phyloP scores from a whole-genome alignment of 2,329 filamentous ascomycete species.

The Allantophomopsis lycopodina region DNA sequence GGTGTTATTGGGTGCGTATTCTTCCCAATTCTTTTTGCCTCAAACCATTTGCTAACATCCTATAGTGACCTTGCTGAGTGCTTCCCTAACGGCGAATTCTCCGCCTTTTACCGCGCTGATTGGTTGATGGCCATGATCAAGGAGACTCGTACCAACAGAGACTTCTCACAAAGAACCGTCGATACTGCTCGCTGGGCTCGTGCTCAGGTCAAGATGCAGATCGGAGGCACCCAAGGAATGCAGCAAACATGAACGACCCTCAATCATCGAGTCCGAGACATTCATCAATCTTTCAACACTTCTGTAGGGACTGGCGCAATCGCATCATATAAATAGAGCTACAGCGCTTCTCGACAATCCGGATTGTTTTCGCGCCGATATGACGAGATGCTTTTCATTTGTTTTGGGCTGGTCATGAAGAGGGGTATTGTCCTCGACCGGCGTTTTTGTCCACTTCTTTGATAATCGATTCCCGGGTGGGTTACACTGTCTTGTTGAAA shows the following conservation, averaged over 20 bases:
- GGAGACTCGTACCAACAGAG: conserved; percentile 79
- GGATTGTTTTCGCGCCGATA: conserved; percentile 2
- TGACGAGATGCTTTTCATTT: conserved; percentile 7
- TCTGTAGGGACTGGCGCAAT: not conserved
- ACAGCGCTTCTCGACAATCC: conserved; percentile 10
- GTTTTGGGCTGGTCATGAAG: conserved; percentile 12
- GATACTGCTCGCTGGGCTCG: conserved; percentile 95
- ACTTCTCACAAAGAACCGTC: conserved; percentile 73
- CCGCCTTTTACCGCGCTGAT: conserved; percentile 73
- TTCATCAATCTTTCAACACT: conserved; percentile 10
- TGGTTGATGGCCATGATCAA: conserved; percentile 86
- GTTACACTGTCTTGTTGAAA: not conserved
- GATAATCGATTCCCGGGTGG: conserved; percentile 6
- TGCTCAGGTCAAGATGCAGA: conserved; percentile 92
- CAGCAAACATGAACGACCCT: conserved; percentile 17
- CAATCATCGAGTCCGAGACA: conserved; percentile 7
- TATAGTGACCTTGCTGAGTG: conserved; percentile 81
- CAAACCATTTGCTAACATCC: conserved; percentile 4
- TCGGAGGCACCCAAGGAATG: conserved; percentile 30
- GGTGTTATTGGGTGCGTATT: conserved; percentile 79
- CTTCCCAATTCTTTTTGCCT: not conserved
- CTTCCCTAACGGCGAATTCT: conserved; percentile 81
- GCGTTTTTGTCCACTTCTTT: conserved; percentile 9
- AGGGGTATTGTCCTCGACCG: conserved; percentile 21
- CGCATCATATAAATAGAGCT: conserved; percentile 2